A percentile compares a stretch with the other conserved stretches of the same genome.
Conservation (phyloP, 345 rosid species). For the Gossypium ekmanianum region DNA sequence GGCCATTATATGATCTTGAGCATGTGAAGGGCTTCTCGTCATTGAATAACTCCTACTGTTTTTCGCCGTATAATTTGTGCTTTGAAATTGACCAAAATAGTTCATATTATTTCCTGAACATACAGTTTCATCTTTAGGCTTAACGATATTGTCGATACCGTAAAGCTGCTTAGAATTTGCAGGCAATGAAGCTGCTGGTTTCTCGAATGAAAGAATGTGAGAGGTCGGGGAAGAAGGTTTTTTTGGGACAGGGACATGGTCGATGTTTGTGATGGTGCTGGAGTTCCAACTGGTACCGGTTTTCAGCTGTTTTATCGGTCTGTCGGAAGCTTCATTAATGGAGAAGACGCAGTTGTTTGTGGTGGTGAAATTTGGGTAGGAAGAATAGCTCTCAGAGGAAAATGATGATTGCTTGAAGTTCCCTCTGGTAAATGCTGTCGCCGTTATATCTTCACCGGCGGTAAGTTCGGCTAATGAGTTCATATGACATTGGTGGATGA, state of each 20-base stretch:
- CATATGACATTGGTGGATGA: constrained; percentile 39
- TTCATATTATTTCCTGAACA: constrained; percentile 12
- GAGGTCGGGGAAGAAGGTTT: constrained; percentile 21
- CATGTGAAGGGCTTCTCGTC: constrained; percentile 31
- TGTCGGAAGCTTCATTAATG: constrained; percentile 9
- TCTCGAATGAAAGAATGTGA: constrained; percentile 30
- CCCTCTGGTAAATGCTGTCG: constrained; percentile 6
- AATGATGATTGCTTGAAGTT: constrained; percentile 29
- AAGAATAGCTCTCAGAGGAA: constrained; percentile 33
- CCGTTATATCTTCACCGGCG: constrained; percentile 22
- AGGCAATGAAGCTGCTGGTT: neutral
- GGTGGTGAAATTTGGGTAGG: constrained; percentile 20
- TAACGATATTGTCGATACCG: constrained; percentile 8
- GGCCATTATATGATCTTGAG: constrained; percentile 51
- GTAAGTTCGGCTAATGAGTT: constrained; percentile 26
- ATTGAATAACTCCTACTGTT: constrained; percentile 10
- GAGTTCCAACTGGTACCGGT: constrained; percentile 28
- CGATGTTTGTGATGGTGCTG: constrained; percentile 10
- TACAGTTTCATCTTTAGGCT: constrained; percentile 31
- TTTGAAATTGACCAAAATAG: constrained; percentile 14
- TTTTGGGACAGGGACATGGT: neutral
- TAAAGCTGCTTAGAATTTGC: neutral
- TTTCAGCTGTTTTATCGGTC: constrained; percentile 31
- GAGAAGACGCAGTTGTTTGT: constrained; percentile 17
- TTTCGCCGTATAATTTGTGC: constrained; percentile 16